These are phyloP conservation scores for Podaxis rugospora DNA, from an alignment of 768 basidiomycete species.

Conservation along the genomic window DNA sequence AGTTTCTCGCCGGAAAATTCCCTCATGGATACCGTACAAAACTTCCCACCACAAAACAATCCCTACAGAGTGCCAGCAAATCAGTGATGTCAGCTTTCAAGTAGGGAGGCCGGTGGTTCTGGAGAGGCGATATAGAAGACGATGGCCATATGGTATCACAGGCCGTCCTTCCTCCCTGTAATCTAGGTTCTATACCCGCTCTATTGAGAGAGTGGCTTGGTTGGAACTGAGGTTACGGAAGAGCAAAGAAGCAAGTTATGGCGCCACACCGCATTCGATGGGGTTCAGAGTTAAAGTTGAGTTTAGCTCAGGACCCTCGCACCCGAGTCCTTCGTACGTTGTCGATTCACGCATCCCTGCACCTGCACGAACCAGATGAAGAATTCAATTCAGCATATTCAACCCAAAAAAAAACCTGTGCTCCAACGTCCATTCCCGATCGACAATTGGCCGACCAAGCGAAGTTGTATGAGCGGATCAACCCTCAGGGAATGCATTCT, in stretches of 20 bases:
- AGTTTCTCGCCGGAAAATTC: neutral
- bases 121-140: neutral
- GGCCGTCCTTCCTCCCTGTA: neutral
- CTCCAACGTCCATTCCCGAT: neutral
- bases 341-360: neutral
- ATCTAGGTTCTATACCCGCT: neutral
- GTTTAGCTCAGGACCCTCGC: neutral
- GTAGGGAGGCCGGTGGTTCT: neutral
- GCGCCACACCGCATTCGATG: neutral
- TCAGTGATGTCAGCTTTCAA: neutral
- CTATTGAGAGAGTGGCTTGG: neutral
- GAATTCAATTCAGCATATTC: neutral
- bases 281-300: neutral
- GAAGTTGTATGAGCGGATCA: neutral
- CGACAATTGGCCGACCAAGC: neutral
- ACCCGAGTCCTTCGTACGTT: neutral
- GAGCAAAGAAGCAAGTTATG: neutral
- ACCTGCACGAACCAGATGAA: neutral
- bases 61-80: neutral
- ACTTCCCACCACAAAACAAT: no score
- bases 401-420: neutral
- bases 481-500: neutral
- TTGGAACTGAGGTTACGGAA: neutral
- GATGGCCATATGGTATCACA: neutral
- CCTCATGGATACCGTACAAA: neutral